Evolutionary conservation across 352 stramenopile genomes (phyloP).

Genomic region (Globisporangium abappressorium): DNA sequence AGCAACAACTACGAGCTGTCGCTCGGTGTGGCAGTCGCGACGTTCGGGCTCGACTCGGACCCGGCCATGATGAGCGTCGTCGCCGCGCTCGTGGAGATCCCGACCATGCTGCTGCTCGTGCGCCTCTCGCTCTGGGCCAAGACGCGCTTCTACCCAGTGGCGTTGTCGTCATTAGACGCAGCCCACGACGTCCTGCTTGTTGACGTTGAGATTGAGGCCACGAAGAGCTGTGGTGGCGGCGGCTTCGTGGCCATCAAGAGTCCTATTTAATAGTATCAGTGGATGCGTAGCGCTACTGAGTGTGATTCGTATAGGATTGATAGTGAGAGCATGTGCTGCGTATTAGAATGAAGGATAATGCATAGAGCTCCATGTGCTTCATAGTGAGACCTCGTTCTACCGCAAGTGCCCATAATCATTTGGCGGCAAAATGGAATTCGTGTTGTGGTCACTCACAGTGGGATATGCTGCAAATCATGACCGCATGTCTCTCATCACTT

Average conservation of each 20-base stretch:
- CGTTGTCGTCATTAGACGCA: not conserved
- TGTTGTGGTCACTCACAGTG: too few species aligned
- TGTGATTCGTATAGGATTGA: too few species aligned
- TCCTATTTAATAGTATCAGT: not conserved
- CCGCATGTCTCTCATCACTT: too few species aligned
- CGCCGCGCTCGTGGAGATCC: slow-evolving; percentile 43
- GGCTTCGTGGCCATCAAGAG: not conserved
- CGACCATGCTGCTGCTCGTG: slow-evolving; percentile 38
- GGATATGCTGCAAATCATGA: too few species aligned
- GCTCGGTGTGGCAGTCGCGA: slow-evolving; percentile 58
- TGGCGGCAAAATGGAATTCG: too few species aligned
- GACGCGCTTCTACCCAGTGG: slow-evolving; percentile 10
- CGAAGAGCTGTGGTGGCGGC: not conserved
- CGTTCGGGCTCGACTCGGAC: slow-evolving; percentile 71
- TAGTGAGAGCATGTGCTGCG: too few species aligned
- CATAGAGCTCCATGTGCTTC: too few species aligned
- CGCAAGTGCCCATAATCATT: too few species aligned
- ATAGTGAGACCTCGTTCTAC: too few species aligned
- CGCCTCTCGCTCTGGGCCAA: slow-evolving; percentile 25
- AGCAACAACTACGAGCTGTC: slow-evolving; percentile 87
- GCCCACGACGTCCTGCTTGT: not conserved
- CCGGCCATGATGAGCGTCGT: slow-evolving; percentile 52
- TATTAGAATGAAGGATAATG: too few species aligned
- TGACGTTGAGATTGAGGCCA: too few species aligned
- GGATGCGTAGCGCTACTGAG: too few species aligned